These are phyloP conservation scores for Umbilicaria muhlenbergii DNA, from an alignment of 495 filamentous ascomycete genomes.

Conservation along the genomic window DNA sequence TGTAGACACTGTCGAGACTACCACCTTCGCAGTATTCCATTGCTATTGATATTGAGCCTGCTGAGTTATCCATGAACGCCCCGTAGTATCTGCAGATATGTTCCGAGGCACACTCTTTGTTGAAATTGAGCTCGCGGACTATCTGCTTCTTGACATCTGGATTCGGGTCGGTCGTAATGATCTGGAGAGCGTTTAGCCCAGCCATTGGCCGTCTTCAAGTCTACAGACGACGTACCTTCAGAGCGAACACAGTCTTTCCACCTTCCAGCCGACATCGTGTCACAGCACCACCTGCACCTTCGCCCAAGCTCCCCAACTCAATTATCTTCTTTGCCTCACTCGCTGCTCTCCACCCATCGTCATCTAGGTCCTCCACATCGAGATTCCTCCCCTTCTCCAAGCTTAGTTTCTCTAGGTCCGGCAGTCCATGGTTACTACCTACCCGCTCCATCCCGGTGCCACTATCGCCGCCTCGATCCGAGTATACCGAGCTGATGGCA, in stretches of 20 bases:
- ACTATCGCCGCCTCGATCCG: constrained; percentile 47
- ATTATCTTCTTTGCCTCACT: constrained; percentile 74
- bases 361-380: constrained; percentile 88
- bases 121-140: constrained; percentile 85
- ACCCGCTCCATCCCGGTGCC: constrained; percentile 60
- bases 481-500: constrained; percentile 71
- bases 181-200: constrained; percentile 31
- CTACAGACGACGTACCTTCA: constrained; percentile 53
- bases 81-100: constrained; percentile 97
- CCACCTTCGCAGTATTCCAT: constrained; percentile 99
- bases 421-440: constrained; percentile 48
- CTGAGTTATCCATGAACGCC: constrained; percentile 83
- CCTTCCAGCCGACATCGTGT: constrained; percentile 78
- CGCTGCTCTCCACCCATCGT: constrained; percentile 86
- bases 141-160: constrained; percentile 98
- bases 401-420: constrained; percentile 57
- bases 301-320: constrained; percentile 80
- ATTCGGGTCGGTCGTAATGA: constrained; percentile 95
- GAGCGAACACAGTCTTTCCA: constrained; percentile 85
- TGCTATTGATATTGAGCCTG: constrained; percentile 89
- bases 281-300: constrained; percentile 91
- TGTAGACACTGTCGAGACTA: constrained; percentile 88
- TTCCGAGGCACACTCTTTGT: constrained; percentile 86
- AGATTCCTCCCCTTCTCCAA: constrained; percentile 64
- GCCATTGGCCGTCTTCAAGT: neutral